Percentiles rank a stretch among this genome's conserved stretches.
These are phyloP conservation scores for Claviceps capensis DNA, from an alignment of 2,329 filamentous ascomycete genomes.

Conservation along the genomic window DNA sequence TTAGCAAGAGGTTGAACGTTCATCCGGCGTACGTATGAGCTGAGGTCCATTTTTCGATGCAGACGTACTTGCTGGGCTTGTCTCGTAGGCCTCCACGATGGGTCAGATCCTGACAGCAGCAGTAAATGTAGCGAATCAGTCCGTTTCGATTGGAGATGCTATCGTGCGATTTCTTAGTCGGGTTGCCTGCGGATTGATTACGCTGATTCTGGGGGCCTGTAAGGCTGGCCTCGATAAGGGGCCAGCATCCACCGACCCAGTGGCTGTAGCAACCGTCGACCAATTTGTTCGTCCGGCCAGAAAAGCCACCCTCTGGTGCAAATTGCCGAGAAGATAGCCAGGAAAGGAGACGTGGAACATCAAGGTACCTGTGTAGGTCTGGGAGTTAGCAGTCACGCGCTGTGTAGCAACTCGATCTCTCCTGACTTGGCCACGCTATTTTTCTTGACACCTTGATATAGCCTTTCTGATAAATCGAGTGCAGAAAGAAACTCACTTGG, in stretches of 20 bases:
- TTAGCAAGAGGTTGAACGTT: not conserved
- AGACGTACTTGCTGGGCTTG: constrained; percentile 73
- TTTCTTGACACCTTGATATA: not conserved
- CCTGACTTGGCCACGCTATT: not conserved
- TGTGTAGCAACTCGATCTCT: not conserved
- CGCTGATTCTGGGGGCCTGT: constrained; percentile 31
- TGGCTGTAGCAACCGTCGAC: constrained; percentile 98
- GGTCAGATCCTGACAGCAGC: constrained; percentile 66
- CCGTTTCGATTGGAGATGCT: constrained; percentile 71
- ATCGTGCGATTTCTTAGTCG: constrained; percentile 19
- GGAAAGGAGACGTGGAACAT: constrained; percentile 62
- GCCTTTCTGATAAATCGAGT: not conserved
- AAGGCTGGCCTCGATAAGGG: constrained; percentile 70
- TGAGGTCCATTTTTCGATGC: not conserved
- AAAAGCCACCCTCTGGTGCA: constrained; percentile 81
- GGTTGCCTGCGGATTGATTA: constrained; percentile 15
- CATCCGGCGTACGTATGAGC: not conserved
- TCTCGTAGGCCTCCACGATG: constrained; percentile 73
- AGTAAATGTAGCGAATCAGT: constrained; percentile 76
- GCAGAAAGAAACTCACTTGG: constrained; percentile 39
- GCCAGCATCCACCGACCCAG: constrained; percentile 94
- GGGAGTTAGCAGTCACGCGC: constrained; percentile 18
- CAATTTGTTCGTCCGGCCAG: constrained; percentile 90
- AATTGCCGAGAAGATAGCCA: constrained; percentile 89
- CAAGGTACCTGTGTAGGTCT: constrained; percentile 44